Evolutionary conservation across 805 yeast genomes (phyloP), one percentile per base, ranked within the genome.

Genomic region (Myxozyma melibiosi): DNA sequence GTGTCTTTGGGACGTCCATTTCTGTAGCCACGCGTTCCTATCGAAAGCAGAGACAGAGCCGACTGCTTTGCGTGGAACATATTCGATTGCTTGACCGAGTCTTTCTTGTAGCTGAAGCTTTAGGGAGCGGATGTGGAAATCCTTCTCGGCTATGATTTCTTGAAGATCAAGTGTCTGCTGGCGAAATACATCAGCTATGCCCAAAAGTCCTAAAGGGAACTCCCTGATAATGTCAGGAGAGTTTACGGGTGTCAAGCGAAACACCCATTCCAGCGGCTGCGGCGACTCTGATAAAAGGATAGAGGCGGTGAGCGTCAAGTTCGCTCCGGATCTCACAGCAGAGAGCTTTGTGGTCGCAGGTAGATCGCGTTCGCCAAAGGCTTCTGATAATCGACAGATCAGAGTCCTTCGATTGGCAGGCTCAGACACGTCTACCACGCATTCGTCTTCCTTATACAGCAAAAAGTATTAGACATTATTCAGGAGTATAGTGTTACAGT

Each of bases 371-470:
- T 7, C 30, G 5, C 8, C n/a, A 20, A 54, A 51, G 6, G 50
- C 47, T 22, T 39, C 46, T 13, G 35, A 13, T 16, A 56, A 22
- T 22, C 35, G 43, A 3, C 25, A 37, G 14, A 56, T 40, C 13
- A 58, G 46, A 13, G 45, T 43, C 7, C n/a, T 27, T 20, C 51
- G 30, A 30, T 58, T 54, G 20, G 55, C 37, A 4, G 50, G 27
- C 22, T 43, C 28, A 13, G 54, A 34, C 16, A 51, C 54, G 34
- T 57, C 62, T 9, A 58, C 54, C 16, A 47, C 48, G 31, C 59
- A 56, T 28, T 48, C 31, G 13, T 58, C 61, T 30, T 47, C 31
- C 63, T 58, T n/a, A n/a, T n/a, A n/a, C n/a, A n/a, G n/a, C 31
- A 7, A 11, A 28, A 22, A 22, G 24, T 31, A 40, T 20, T 33